Percentiles rank a stretch among this genome's conserved stretches.
These are phyloP conservation scores for Suillus brevipes DNA, from an alignment of 768 basidiomycete species.

Conservation along the genomic window DNA sequence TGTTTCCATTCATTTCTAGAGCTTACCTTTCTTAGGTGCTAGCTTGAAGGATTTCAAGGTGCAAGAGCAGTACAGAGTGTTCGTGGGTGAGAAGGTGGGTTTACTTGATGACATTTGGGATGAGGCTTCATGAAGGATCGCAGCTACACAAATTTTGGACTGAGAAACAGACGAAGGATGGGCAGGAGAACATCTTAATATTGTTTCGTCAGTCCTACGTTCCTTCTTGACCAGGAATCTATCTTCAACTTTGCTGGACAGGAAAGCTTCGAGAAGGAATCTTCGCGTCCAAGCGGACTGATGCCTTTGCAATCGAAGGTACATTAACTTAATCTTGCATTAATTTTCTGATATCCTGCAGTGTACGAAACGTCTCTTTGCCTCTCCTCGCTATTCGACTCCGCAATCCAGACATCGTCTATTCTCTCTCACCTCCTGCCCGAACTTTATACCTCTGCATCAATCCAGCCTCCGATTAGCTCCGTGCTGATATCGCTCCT, in stretches of 20 bases:
- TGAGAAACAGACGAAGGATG: constrained; percentile 43
- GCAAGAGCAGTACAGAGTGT: constrained; percentile 68
- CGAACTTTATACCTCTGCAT: constrained; percentile 39
- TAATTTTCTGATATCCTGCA: constrained; percentile 25
- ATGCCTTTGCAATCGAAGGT: constrained; percentile 72
- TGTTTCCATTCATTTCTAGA: not conserved
- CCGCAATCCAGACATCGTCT: constrained; percentile 59
- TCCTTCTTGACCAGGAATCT: not conserved
- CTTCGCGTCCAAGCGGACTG: constrained; percentile 56
- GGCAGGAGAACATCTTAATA: constrained; percentile 69
- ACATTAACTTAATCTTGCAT: constrained; percentile 13
- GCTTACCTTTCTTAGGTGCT: constrained; percentile 26
- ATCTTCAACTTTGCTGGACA: constrained; percentile 27
- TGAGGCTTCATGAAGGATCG: constrained; percentile 30
- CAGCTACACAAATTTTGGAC: constrained; percentile 9
- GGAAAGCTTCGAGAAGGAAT: constrained; percentile 80
- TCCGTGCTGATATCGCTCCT: constrained; percentile 51
- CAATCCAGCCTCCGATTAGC: constrained; percentile 17
- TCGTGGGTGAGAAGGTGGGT: constrained; percentile 64
- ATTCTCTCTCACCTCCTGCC: constrained; percentile 62
- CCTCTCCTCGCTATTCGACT: constrained; percentile 62
- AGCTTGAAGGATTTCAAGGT: constrained; percentile 60
- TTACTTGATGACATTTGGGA: constrained; percentile 53
- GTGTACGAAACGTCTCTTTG: constrained; percentile 76
- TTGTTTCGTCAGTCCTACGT: constrained; percentile 57